Conservation (phyloP, 768 basidiomycete species). For the Pisolithus sp. region DNA sequence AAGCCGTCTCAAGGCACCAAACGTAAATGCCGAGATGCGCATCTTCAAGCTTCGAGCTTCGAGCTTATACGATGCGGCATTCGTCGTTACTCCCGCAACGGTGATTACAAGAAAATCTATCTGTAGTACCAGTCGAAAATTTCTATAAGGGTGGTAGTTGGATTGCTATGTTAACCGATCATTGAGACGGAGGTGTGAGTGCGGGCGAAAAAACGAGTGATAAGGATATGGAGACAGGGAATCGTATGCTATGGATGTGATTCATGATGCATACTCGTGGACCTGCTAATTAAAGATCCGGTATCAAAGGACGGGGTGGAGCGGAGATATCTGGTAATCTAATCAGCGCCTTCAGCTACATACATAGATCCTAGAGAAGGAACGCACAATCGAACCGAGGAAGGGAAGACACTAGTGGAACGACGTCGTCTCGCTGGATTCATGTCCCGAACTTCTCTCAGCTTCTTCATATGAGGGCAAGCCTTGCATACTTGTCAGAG, state of each 20-base stretch:
- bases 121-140: not conserved
- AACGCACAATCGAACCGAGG: not conserved
- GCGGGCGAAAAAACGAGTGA: not conserved
- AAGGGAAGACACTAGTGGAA: not conserved
- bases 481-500: conserved; percentile 66
- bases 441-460: conserved; percentile 8
- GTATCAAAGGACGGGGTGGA: not conserved
- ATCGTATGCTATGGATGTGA: not conserved
- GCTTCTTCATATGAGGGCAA: conserved; percentile 87
- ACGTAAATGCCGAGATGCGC: too few species aligned
- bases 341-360: not conserved
- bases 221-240: not conserved
- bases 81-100: not conserved
- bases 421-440: not conserved
- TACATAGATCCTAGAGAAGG: not conserved
- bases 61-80: not conserved
- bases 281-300: not conserved
- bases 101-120: not conserved
- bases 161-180: not conserved
- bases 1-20: too few species aligned
- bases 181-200: not conserved
- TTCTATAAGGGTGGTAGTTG: not conserved
- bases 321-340: not conserved
- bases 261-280: not conserved
- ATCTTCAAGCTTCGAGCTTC: too few species aligned